Percentiles rank a stretch among this genome's conserved stretches.
Evolutionary conservation across 2,329 filamentous ascomycete species (phyloP).

Genomic region (Diaporthe ilicicola): DNA sequence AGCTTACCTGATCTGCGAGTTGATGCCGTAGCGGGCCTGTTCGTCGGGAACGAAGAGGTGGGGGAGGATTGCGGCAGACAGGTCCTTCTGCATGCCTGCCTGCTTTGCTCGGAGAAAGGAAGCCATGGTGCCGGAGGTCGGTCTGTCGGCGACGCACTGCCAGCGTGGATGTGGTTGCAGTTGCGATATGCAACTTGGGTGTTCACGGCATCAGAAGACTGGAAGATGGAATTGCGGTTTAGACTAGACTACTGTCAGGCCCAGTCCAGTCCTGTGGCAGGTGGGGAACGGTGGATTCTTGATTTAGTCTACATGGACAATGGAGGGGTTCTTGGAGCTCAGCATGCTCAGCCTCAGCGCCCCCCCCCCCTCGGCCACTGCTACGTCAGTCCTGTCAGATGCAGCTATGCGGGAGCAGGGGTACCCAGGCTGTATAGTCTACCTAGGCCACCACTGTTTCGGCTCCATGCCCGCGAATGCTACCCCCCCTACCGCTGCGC

Average conservation of each 20-base stretch:
- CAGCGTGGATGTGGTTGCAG: background rate
- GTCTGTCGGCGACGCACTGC: background rate
- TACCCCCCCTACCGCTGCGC: background rate
- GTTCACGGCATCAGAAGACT: background rate
- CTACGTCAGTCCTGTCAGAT: constrained; percentile 21
- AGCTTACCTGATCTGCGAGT: constrained; percentile 72
- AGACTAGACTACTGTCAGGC: too few relatives aligned
- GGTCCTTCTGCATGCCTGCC: constrained; percentile 88
- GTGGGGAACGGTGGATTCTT: constrained; percentile 7
- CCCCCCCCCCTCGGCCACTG: background rate
- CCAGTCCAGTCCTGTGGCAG: background rate
- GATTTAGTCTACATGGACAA: background rate
- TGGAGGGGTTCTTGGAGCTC: constrained; percentile 4
- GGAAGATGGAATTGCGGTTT: background rate
- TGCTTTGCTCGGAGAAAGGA: constrained; percentile 92
- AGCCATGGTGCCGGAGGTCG: constrained; percentile 67
- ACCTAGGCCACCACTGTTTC: background rate
- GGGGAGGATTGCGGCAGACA: constrained; percentile 81
- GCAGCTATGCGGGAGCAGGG: constrained; percentile 3
- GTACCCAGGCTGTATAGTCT: constrained; percentile 3
- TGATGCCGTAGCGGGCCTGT: constrained; percentile 83
- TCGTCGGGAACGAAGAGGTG: constrained; percentile 86
- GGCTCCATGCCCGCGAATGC: too few relatives aligned
- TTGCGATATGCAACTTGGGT: background rate
- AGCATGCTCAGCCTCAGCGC: too few relatives aligned